phyloP scores from a whole-genome alignment of 2,329 filamentous ascomycete genomes.

The Fusarium udum region DNA sequence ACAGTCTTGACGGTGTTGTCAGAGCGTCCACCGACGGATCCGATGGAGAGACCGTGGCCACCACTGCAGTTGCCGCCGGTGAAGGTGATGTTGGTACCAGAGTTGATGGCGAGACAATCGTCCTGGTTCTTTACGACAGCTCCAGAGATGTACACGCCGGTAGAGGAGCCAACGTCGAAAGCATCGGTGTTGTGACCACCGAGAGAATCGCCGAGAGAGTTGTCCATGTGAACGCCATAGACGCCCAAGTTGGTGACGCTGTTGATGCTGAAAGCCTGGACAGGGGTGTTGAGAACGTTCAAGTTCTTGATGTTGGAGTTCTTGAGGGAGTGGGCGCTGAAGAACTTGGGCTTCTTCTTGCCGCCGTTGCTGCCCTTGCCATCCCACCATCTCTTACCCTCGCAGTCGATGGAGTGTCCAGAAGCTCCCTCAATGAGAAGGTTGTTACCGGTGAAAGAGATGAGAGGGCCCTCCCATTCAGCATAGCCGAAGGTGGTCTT shows the following conservation, averaged over 20 bases:
- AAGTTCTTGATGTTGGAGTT: conserved; percentile 51
- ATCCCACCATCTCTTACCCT: conserved; percentile 70
- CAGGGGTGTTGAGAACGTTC: conserved; percentile 54
- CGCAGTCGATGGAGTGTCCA: conserved; percentile 62
- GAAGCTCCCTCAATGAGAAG: conserved; percentile 63
- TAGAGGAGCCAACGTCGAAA: conserved; percentile 64
- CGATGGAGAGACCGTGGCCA: conserved; percentile 56
- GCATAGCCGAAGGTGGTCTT: conserved; percentile 74
- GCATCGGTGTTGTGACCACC: conserved; percentile 65
- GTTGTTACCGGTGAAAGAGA: conserved; percentile 66
- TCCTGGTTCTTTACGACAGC: conserved; percentile 69
- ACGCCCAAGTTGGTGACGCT: conserved; percentile 47
- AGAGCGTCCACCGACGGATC: conserved; percentile 57
- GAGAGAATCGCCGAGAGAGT: conserved; percentile 49
- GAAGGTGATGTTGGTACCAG: conserved; percentile 59
- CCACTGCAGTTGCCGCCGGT: conserved; percentile 55
- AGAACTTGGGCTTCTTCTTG: conserved; percentile 71
- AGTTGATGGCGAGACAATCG: conserved; percentile 68
- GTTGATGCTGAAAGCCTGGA: conserved; percentile 55
- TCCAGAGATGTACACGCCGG: conserved; percentile 60
- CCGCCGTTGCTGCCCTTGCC: conserved; percentile 67
- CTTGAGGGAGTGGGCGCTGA: conserved; percentile 56
- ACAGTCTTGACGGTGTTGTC: conserved; percentile 64
- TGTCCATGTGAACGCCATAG: conserved; percentile 51
- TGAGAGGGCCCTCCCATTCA: conserved; percentile 71